Percentiles rank a stretch among this genome's conserved stretches.
These are phyloP conservation scores for Noccaea caerulescens DNA, from an alignment of 345 rosid species.

Conservation along the genomic window DNA sequence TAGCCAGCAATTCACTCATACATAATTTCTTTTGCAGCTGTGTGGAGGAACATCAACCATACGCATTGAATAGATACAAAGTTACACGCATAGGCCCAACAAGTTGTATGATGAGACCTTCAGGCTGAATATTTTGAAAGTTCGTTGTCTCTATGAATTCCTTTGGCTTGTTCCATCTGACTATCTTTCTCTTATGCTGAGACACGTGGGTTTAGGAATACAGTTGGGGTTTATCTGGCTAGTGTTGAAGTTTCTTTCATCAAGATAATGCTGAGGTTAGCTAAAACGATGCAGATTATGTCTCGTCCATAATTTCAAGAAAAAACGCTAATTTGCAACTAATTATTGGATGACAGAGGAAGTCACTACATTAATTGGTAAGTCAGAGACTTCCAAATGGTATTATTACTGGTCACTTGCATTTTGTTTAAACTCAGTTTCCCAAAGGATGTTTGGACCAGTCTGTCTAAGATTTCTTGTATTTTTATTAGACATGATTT, in stretches of 20 bases:
- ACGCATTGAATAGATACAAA: neutral
- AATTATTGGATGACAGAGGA: neutral
- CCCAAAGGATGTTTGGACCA: neutral
- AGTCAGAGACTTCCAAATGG: slow-evolving; percentile 1
- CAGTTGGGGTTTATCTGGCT: slow-evolving; percentile 6
- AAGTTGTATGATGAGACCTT: slow-evolving; percentile 21
- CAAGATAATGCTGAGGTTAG: slow-evolving; percentile 28
- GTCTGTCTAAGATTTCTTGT: slow-evolving; percentile 2
- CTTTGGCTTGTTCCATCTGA: slow-evolving; percentile 22
- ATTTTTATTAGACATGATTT: neutral
- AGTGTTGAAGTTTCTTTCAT: slow-evolving; percentile 7
- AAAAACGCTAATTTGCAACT: too few relatives aligned
- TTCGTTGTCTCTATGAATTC: neutral
- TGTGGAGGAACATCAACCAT: slow-evolving; percentile 20
- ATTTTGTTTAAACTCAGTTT: slow-evolving; percentile 15
- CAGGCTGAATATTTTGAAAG: slow-evolving; percentile 20
- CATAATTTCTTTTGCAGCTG: neutral
- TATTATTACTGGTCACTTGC: slow-evolving; percentile 17
- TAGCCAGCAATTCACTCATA: too few relatives aligned
- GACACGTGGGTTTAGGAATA: slow-evolving; percentile 20
- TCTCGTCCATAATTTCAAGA: too few relatives aligned
- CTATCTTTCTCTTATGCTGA: slow-evolving; percentile 29
- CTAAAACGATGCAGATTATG: neutral
- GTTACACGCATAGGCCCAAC: slow-evolving; percentile 18
- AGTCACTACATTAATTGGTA: neutral